phyloP scores from a whole-genome alignment of 805 yeast species.

The Blastobotrys mokoenaii region DNA sequence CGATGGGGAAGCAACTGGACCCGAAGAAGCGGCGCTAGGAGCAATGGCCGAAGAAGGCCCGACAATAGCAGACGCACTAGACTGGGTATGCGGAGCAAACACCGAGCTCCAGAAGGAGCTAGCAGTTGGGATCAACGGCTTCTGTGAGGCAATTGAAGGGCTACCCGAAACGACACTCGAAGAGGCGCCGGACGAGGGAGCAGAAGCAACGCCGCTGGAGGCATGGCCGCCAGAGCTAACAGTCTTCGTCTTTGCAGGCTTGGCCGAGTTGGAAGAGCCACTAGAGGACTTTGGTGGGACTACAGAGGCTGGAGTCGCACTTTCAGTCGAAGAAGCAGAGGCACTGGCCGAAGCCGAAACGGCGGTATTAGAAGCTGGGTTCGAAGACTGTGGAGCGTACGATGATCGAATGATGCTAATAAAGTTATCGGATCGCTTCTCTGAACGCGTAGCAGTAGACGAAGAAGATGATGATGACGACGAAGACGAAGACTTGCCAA shows the following conservation, averaged over 20 bases:
- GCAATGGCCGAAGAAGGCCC: background rate
- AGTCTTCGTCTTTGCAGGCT: background rate
- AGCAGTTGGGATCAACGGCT: too few relatives aligned
- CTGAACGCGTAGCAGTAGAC: background rate
- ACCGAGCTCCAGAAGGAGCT: too few relatives aligned
- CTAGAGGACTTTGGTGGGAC: slow-evolving; percentile 1
- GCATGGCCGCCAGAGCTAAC: slow-evolving; percentile 1
- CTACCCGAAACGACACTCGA: slow-evolving; percentile 3
- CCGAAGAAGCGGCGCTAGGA: slow-evolving; percentile 1
- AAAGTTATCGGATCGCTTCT: slow-evolving; percentile 2
- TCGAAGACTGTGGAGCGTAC: slow-evolving; percentile 6
- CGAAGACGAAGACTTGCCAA: slow-evolving; percentile 3
- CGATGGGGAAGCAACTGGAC: slow-evolving; percentile 2
- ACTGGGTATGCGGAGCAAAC: too few relatives aligned
- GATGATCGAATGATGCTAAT: slow-evolving; percentile 2
- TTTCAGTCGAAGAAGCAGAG: background rate
- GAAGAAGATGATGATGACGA: slow-evolving; percentile 2
- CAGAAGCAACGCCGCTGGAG: slow-evolving; percentile 1
- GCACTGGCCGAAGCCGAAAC: background rate
- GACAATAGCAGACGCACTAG: too few relatives aligned
- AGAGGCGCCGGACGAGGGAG: slow-evolving; percentile 3
- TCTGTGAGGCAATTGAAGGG: too few relatives aligned
- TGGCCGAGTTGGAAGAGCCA: slow-evolving; percentile 3
- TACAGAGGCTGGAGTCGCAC: background rate
- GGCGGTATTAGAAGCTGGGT: slow-evolving; percentile 1